Evolutionary conservation across 257 asterid species (phyloP).

Genomic region (Solanum tacnaense): DNA sequence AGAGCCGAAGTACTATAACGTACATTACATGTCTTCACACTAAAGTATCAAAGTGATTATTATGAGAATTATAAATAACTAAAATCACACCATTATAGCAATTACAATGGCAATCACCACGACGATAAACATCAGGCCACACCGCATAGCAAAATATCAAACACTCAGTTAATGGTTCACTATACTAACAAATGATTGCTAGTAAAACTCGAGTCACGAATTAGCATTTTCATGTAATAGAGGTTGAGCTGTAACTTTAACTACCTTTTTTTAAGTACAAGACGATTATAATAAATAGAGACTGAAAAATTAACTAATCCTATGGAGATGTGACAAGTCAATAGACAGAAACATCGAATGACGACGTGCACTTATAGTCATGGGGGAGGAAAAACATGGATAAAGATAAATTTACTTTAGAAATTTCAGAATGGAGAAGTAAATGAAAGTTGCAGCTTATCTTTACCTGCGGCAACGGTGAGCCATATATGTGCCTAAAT

Average conservation of each 20-base stretch:
- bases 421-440: not conserved
- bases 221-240: not conserved
- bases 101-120: not conserved
- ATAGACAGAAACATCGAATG: not conserved
- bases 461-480: conserved; percentile 27
- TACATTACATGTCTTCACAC: not conserved
- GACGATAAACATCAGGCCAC: not conserved
- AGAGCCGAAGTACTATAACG: not conserved
- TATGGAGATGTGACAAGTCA: not conserved
- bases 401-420: not conserved
- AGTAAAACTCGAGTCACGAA: not conserved
- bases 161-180: not conserved
- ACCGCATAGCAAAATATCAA: not conserved
- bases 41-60: not conserved
- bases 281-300: not conserved
- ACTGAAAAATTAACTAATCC: not conserved
- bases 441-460: not conserved
- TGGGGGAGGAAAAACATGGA: not conserved
- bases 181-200: not conserved
- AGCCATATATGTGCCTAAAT: conserved; percentile 38
- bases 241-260: not conserved
- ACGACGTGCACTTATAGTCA: not conserved
- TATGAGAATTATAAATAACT: not conserved
- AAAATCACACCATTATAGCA: not conserved
- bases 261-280: not conserved